These are phyloP conservation scores for Jamesozyma rosinii DNA, from an alignment of 805 yeast species.

Conservation along the genomic window DNA sequence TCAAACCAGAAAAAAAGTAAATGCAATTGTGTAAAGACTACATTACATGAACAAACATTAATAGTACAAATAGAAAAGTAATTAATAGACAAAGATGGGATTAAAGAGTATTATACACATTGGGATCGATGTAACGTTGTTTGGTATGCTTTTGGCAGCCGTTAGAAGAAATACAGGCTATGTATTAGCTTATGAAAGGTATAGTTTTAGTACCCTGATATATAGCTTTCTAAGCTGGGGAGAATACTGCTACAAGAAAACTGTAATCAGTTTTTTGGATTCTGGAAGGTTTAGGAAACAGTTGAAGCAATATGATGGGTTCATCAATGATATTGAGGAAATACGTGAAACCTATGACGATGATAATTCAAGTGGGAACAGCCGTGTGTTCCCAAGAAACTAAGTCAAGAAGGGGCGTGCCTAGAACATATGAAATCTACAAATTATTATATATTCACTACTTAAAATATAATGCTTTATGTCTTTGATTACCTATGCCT, in stretches of 20 bases:
- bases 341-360: neutral
- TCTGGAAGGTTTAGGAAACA: conserved; percentile 41
- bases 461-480: neutral
- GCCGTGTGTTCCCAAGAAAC: conserved; percentile 1
- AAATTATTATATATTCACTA: conserved; percentile 10
- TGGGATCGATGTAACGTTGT: conserved; percentile 65
- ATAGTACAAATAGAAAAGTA: neutral
- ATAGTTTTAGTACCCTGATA: conserved; percentile 39
- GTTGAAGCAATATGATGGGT: conserved; percentile 15
- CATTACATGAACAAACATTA: too few relatives aligned
- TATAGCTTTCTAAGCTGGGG: conserved; percentile 50
- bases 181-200: conserved; percentile 32
- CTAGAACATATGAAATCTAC: too few relatives aligned
- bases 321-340: conserved; percentile 8
- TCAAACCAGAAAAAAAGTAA: too few relatives aligned
- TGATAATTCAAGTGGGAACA: neutral
- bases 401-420: too few relatives aligned
- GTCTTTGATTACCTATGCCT: neutral
- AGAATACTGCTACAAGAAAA: conserved; percentile 45
- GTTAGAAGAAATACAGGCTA: conserved; percentile 76
- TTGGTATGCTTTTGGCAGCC: conserved; percentile 80
- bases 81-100: conserved; percentile 7
- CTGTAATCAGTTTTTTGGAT: conserved; percentile 37
- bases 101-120: conserved; percentile 41
- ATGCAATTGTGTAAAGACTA: too few relatives aligned